Percentiles rank a stretch among this genome's conserved stretches.
phyloP scores from a whole-genome alignment of 208 protist genomes.

The Acanthamoeba sp. region DNA sequence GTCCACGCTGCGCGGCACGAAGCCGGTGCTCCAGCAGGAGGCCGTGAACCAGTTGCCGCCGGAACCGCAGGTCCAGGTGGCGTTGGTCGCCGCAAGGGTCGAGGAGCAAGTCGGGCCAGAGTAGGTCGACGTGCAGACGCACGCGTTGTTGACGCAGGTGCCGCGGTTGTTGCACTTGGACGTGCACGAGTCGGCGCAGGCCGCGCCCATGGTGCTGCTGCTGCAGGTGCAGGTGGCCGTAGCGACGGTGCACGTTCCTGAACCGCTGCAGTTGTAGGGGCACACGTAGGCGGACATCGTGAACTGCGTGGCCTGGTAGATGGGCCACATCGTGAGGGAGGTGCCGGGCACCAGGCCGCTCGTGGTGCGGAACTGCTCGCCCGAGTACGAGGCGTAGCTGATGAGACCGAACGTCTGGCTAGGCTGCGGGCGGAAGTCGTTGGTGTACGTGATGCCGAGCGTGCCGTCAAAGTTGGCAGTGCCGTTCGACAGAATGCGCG shows the following conservation, averaged over 20 bases:
- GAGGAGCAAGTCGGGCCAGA: neutral
- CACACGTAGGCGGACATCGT: neutral
- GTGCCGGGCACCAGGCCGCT: constrained; percentile 8
- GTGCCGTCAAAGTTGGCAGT: constrained; percentile 23
- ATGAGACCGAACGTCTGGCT: neutral
- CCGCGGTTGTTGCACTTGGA: constrained; percentile 37
- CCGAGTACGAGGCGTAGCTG: neutral
- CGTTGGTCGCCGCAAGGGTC: neutral
- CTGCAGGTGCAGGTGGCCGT: constrained; percentile 29
- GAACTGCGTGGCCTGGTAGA: constrained; percentile 7
- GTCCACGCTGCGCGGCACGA: constrained; percentile 16
- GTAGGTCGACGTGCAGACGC: constrained; percentile 49
- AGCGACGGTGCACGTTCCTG: constrained; percentile 24
- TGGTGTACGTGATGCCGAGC: neutral
- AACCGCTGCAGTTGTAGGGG: constrained; percentile 57
- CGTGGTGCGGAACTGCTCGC: constrained; percentile 21
- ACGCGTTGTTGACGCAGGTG: constrained; percentile 49
- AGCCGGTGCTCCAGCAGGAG: constrained; percentile 13
- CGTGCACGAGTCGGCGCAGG: constrained; percentile 29
- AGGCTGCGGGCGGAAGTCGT: constrained; percentile 27
- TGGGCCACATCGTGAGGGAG: constrained; percentile 8
- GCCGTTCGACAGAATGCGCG: neutral
- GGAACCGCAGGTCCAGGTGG: neutral
- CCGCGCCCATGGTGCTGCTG: neutral
- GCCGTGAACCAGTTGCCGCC: constrained; percentile 21